A percentile compares a stretch with the other conserved stretches of the same genome.
These are phyloP conservation scores for Fusarium mexicanum DNA, from an alignment of 2,329 filamentous ascomycete genomes.

Conservation along the genomic window DNA sequence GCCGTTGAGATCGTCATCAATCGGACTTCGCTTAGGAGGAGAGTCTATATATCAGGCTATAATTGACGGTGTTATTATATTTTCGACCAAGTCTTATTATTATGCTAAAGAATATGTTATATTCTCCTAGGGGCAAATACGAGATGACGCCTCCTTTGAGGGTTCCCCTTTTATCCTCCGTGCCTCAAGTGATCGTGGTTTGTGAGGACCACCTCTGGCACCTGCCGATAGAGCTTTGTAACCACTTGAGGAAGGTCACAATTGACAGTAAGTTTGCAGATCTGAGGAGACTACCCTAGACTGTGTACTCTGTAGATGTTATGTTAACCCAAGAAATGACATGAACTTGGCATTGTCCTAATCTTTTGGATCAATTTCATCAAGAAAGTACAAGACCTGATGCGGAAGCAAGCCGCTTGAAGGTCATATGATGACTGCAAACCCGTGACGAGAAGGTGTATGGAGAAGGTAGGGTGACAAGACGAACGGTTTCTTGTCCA, in stretches of 20 bases:
- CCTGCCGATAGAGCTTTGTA: background rate
- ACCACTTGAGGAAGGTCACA: background rate
- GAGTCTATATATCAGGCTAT: background rate
- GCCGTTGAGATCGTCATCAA: background rate
- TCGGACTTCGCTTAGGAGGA: background rate
- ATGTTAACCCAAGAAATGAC: accelerated
- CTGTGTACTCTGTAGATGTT: too few relatives aligned
- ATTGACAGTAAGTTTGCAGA: background rate
- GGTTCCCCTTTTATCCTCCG: background rate
- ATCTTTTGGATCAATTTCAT: background rate
- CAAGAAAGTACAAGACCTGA: background rate
- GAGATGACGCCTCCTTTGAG: background rate
- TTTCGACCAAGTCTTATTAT: background rate
- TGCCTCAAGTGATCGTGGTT: background rate
- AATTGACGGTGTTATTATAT: background rate
- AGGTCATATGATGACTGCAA: background rate
- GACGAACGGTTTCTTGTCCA: background rate
- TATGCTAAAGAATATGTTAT: background rate
- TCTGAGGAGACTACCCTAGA: too few relatives aligned
- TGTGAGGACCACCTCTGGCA: background rate
- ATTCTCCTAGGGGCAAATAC: background rate
- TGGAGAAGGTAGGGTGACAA: background rate
- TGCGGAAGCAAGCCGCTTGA: background rate
- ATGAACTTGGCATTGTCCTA: background rate
- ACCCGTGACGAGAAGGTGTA: background rate